Base-by-base conservation (phyloP, 257 asterid species). In the Nemophila menziesii region DNA sequence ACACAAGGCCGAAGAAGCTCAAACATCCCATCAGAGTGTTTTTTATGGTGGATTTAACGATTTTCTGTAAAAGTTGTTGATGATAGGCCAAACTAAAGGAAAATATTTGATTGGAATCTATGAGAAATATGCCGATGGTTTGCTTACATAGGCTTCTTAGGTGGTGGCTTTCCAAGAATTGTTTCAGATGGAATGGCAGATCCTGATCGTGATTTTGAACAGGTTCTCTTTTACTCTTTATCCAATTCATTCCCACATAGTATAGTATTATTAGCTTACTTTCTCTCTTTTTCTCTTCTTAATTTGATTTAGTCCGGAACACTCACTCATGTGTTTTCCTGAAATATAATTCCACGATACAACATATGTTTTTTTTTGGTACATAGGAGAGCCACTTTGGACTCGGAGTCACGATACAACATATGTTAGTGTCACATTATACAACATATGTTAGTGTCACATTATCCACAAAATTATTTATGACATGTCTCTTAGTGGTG, bases 181-280 rank as follows among this genome's bases (percentile, higher is more conserved):
- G 72, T 79, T 77, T 74, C 90, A 86, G 84, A 87, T 83, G 95
- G 98, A 84, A 89, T 89, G 98, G 98, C 94, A 84, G 93, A 84
- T 84, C 94, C 70, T 73, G 83, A 74, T 58, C 86, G 93, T 22
- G 90, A 86, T 62, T 62, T 66, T 60, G 95, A 87, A 48, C 93
- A 80, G 93, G 97, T 67, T 2, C 6, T n/a, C n/a, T n/a, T n/a
- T n/a, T n/a, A n/a, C n/a, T n/a, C n/a, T n/a, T n/a, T n/a, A n/a
- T n/a, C n/a, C n/a, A n/a, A n/a, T n/a, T n/a, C n/a, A 29, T 29
- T 5, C 36, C 36, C 36, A 29, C 6, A 5, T 12, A 29, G 6
- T 12, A 29, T 29, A 29, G 36, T 29, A 29, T 29, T 29, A 29
- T 29, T 29, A n/a, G n/a, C n/a, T n/a, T n/a, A n/a, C n/a, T n/a